These are phyloP conservation scores for Albophoma yamanashiensis DNA, from an alignment of 2,329 filamentous ascomycete genomes.

Conservation along the genomic window DNA sequence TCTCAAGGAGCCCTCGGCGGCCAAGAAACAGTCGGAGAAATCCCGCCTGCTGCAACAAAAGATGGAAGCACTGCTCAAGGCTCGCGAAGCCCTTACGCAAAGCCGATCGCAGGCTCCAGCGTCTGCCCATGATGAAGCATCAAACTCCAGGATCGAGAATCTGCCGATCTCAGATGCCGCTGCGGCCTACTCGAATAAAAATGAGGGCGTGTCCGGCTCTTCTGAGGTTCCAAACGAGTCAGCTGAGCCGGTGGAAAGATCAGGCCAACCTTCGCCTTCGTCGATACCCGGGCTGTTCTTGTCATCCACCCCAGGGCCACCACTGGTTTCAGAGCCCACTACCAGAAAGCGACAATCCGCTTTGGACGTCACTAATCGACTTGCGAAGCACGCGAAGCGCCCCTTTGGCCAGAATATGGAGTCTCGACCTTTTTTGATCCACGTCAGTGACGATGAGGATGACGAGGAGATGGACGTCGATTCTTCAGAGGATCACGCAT, in stretches of 20 bases:
- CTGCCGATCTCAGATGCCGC: background rate
- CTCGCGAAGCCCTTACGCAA: conserved; percentile 32
- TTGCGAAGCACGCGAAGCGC: conserved; percentile 38
- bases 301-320: conserved; percentile 15
- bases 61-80: conserved; percentile 62
- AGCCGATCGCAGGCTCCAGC: conserved; percentile 7
- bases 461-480: conserved; percentile 60
- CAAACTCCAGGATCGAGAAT: conserved; percentile 2
- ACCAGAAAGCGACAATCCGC: conserved; percentile 42
- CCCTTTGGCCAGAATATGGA: conserved; percentile 49
- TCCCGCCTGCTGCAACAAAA: conserved; percentile 65
- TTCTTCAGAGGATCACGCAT: conserved; percentile 34
- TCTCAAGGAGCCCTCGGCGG: conserved; percentile 13
- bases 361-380: conserved; percentile 56
- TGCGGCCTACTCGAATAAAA: background rate
- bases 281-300: conserved; percentile 27
- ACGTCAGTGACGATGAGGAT: conserved; percentile 67
- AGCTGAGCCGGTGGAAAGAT: background rate
- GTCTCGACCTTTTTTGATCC: conserved; percentile 62
- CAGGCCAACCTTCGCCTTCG: conserved; percentile 5
- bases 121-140: background rate
- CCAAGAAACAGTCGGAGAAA: conserved; percentile 48
- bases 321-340: conserved; percentile 7
- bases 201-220: background rate
- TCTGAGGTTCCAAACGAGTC: background rate